Evolutionary conservation across 2,329 filamentous ascomycete species (phyloP).

Genomic region (Laburnicola sp.): DNA sequence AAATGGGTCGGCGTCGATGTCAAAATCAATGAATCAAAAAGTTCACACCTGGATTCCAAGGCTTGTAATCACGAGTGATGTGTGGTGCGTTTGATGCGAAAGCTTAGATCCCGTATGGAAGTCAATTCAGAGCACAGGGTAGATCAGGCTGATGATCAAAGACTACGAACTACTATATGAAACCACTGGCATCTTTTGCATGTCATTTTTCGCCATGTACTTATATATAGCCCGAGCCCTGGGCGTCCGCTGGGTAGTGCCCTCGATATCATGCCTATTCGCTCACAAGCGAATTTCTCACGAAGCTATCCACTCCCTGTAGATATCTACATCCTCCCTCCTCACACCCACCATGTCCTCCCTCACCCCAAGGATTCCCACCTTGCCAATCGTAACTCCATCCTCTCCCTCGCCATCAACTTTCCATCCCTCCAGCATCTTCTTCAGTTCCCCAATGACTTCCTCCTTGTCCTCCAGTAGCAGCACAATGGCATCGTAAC

Average conservation of each 20-base stretch:
- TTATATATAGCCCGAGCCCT: too few species aligned
- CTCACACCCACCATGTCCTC: constrained; percentile 71
- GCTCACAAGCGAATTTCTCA: neutral
- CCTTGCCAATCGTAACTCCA: constrained; percentile 58
- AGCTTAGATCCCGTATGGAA: too few species aligned
- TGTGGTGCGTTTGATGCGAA: neutral
- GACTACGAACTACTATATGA: too few species aligned
- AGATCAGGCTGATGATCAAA: too few species aligned
- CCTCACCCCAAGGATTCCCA: constrained; percentile 69
- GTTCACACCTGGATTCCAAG: constrained; percentile 37
- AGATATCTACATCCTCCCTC: constrained; percentile 45
- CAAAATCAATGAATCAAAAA: constrained; percentile 48
- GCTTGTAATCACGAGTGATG: constrained; percentile 21
- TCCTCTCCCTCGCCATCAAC: constrained; percentile 39
- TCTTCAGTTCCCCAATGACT: constrained; percentile 63
- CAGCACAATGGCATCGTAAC: constrained; percentile 85
- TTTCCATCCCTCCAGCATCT: constrained; percentile 69
- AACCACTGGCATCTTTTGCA: too few species aligned
- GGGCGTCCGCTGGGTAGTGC: too few species aligned
- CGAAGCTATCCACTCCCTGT: constrained; percentile 45
- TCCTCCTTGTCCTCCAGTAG: constrained; percentile 73
- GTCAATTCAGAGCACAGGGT: too few species aligned
- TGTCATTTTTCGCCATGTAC: too few species aligned
- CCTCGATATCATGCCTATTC: too few species aligned
- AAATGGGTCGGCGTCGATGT: constrained; percentile 47